Conservation (phyloP, 139 green algal species). For the Limnomonas spitsbergensis region DNA sequence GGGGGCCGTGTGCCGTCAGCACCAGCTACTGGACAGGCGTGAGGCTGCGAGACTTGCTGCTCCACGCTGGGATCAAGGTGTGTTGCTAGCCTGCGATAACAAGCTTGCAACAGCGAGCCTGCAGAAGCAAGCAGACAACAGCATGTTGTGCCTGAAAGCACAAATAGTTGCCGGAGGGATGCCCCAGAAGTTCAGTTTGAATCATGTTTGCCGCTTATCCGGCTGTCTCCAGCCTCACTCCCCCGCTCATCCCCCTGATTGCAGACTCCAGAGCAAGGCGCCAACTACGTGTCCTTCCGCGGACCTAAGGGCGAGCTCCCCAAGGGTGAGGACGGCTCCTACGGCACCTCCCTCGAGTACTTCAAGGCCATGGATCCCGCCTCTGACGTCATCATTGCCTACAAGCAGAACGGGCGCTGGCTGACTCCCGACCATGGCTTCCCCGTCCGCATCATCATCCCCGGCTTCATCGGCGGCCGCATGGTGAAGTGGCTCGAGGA, state of each 20-base stretch:
- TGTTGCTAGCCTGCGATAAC: neutral
- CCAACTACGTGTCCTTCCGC: conserved; percentile 66
- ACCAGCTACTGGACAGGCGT: conserved; percentile 92
- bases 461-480: conserved; percentile 82
- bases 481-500: conserved; percentile 88
- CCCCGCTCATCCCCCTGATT: neutral
- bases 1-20: conserved; percentile 61
- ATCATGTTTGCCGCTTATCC: no score
- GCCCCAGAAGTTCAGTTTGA: no score
- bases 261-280: conserved; percentile 19
- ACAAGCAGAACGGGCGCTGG: conserved; percentile 70
- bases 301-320: conserved; percentile 82
- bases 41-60: conserved; percentile 80
- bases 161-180: no score
- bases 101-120: no score
- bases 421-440: conserved; percentile 55
- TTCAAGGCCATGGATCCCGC: conserved; percentile 66
- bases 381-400: conserved; percentile 74
- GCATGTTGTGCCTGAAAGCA: no score
- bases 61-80: conserved; percentile 50
- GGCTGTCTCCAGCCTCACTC: no score
- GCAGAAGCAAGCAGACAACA: no score
- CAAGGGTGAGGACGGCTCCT: conserved; percentile 66
- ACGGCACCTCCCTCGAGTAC: conserved; percentile 53
- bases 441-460: conserved; percentile 77